phyloP scores from a whole-genome alignment of 2,329 filamentous ascomycete genomes.

The Thelonectria blattea region DNA sequence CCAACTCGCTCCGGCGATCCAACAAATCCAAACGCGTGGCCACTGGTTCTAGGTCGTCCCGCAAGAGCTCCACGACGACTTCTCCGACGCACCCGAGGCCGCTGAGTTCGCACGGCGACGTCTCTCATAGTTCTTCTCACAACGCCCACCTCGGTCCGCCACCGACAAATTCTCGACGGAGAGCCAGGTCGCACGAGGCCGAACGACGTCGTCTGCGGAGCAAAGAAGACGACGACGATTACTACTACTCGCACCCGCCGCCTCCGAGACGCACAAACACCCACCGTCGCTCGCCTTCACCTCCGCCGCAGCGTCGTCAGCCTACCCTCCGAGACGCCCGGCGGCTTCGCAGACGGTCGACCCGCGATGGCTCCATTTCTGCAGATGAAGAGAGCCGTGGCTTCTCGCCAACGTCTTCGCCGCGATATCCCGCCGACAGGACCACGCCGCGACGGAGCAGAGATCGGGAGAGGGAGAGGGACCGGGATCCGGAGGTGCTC shows the following conservation, averaged over 20 bases:
- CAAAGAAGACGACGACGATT: slow-evolving; percentile 17
- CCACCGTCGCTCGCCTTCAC: slow-evolving; percentile 27
- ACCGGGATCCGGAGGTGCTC: background rate
- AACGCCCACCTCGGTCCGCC: slow-evolving; percentile 17
- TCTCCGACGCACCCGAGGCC: slow-evolving; percentile 23
- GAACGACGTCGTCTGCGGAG: slow-evolving; percentile 20
- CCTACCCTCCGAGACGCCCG: slow-evolving; percentile 7
- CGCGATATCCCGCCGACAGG: slow-evolving; percentile 16
- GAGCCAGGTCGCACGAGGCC: slow-evolving; percentile 31
- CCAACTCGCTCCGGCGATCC: slow-evolving; percentile 24
- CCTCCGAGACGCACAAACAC: slow-evolving; percentile 21
- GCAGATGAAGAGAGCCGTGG: slow-evolving; percentile 32
- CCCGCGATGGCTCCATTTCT: slow-evolving; percentile 33
- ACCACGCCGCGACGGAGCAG: background rate
- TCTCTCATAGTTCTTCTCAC: too few relatives aligned
- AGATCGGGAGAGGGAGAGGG: background rate
- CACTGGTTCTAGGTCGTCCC: slow-evolving; percentile 13
- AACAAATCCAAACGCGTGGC: slow-evolving; percentile 25
- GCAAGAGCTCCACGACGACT: slow-evolving; percentile 9
- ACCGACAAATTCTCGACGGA: slow-evolving; percentile 8
- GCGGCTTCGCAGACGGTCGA: slow-evolving; percentile 23
- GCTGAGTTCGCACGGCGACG: slow-evolving; percentile 18
- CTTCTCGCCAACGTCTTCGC: slow-evolving; percentile 22
- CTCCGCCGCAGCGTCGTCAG: slow-evolving; percentile 20
- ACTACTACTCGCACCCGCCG: slow-evolving; percentile 23